These are phyloP conservation scores for Colletotrichum gloeosporioides DNA, from an alignment of 2,329 filamentous ascomycete species.

Conservation along the genomic window DNA sequence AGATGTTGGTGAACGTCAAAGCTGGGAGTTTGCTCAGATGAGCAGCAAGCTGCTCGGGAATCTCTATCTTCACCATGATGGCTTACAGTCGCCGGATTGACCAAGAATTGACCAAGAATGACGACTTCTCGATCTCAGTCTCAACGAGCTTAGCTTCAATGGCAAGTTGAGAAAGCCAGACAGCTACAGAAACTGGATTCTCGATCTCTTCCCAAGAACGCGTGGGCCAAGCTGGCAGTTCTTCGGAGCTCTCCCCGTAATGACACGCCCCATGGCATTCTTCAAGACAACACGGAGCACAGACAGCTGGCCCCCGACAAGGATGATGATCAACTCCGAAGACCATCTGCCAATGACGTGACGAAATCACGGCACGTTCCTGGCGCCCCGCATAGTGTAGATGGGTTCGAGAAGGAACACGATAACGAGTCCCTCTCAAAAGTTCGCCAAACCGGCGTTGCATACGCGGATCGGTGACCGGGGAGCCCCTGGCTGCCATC, in stretches of 20 bases:
- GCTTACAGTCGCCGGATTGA: neutral
- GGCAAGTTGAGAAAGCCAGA: neutral
- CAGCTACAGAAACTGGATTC: neutral
- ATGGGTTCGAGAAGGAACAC: neutral
- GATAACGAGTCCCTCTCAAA: neutral
- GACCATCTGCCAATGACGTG: neutral
- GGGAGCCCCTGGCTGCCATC: neutral
- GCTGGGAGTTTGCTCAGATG: neutral
- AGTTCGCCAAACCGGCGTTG: neutral
- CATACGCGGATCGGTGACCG: neutral
- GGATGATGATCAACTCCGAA: neutral
- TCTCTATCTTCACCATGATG: neutral
- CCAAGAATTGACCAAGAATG: accelerated
- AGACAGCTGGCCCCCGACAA: neutral
- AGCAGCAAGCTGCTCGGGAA: neutral
- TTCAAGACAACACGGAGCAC: neutral
- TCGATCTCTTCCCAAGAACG: neutral
- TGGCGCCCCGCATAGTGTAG: neutral
- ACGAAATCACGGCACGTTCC: neutral
- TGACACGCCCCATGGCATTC: neutral
- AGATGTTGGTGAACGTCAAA: neutral
- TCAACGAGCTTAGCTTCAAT: neutral
- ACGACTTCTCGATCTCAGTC: neutral
- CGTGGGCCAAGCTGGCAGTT: neutral
- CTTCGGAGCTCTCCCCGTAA: neutral